Evolutionary conservation across 2,329 filamentous ascomycete genomes (phyloP), one percentile per base, ranked within the genome.

Genomic region (Venturiaceae sp.): DNA sequence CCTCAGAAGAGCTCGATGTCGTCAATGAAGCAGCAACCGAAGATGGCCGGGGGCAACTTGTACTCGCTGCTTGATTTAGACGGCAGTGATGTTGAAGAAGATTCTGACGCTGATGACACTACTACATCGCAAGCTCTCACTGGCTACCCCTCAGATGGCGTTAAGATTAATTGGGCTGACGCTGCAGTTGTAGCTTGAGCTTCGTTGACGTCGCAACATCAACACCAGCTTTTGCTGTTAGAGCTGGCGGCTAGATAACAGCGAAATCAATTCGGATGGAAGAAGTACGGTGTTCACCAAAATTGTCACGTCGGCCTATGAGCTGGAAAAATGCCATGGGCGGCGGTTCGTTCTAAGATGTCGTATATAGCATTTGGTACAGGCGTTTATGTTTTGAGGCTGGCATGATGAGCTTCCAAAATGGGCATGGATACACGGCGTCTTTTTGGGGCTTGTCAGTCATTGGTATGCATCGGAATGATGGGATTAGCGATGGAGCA

Each of bases 11-110:
- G 63, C 66, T 55, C 63, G 62, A 66, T 13, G 56, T 64, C 47
- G 63, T 68, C 30, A 60, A 62, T 34, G 16, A 63, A 65, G 66
- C 62, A 32, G 11, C 30, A 28, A 6, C 5, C 28, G 5, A 47
- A 47, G 11, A 13, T 36, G 16, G 13, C 39, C 14, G 23, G n/a
- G 23, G 50, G 46, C 28, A 58, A 58, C 26, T 14, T 58, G 23
- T 58, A 37, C 34, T 41, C 46, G 4, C 33, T 58, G 19, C 75
- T 88, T 11, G 75, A 77, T 46, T 64, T 83, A 14, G 79, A 82
- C 54, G 76, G 71, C 19, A 68, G 70, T 3, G 73, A 73, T 6
- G 72, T 74, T n/a, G 64, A 69, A 11, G 62, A 67, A 16, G 64
- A 64, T 8, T 32, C 26, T 13, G 54, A 56, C 9, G 34, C 34